phyloP scores from a whole-genome alignment of 441 rosid species.

The Pelargonium cotyledonis region DNA sequence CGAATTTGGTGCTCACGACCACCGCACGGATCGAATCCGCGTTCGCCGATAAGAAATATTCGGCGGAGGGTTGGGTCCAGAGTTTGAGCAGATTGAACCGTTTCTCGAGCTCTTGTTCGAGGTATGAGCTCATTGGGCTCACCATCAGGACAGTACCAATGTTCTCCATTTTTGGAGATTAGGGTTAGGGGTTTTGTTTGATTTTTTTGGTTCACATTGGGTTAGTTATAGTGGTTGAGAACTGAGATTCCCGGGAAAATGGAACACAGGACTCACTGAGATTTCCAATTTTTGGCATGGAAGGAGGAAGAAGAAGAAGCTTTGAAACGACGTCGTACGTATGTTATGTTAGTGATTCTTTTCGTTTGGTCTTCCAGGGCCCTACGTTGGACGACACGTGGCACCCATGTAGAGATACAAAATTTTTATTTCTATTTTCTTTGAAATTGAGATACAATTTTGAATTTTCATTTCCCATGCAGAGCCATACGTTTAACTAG shows the following conservation, averaged over 20 bases:
- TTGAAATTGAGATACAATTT: too few relatives aligned
- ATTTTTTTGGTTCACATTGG: not conserved
- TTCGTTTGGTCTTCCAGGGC: too few relatives aligned
- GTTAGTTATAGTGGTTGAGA: not conserved
- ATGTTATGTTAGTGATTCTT: too few relatives aligned
- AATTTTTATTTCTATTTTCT: too few relatives aligned
- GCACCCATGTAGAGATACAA: too few relatives aligned
- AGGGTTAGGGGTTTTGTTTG: not conserved
- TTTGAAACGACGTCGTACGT: not conserved
- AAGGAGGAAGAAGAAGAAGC: not conserved
- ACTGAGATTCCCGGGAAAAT: not conserved
- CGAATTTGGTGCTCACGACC: conserved; percentile 20
- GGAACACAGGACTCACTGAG: not conserved
- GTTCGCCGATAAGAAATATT: conserved; percentile 7
- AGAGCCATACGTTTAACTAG: too few relatives aligned
- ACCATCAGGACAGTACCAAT: conserved; percentile 17
- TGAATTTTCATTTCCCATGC: too few relatives aligned
- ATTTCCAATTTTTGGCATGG: too few relatives aligned
- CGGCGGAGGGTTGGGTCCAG: conserved; percentile 17
- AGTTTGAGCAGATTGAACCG: conserved; percentile 19
- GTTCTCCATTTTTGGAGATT: not conserved
- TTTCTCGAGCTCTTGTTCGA: conserved; percentile 14
- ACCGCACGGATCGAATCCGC: conserved; percentile 16
- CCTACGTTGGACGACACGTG: too few relatives aligned
- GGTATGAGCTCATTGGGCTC: conserved; percentile 20